Base-by-base conservation (phyloP, 345 rosid genomes). In the Eucalyptus caleyi region DNA sequence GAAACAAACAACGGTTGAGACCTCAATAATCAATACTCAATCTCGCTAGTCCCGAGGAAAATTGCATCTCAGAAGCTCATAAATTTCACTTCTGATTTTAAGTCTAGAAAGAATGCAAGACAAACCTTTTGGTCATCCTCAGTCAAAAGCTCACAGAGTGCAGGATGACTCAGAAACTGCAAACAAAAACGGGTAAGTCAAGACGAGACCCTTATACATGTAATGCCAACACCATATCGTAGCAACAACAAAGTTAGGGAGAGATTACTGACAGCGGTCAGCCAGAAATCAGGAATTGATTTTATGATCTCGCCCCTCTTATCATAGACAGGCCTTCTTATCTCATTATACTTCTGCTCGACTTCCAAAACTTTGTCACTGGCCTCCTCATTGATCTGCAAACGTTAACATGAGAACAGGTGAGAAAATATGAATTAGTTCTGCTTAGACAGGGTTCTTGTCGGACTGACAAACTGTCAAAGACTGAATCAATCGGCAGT, bases 101-200 rank as follows among this genome's bases (percentile, higher is more conserved):
- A 69, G 89, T 50, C 40, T 40, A 21, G 72, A 24, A 19, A n/a
- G 51, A 40, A 44, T 87, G 42, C 10, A 82, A 69, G 86, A 87
- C 87, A 60, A 92, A 97, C 99, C 98, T 97, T 95, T 87, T 97
- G 98, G 92, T 97, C 99, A 91, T 96, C 99, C 88, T 97, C 99
- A 18, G 91, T 94, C 94, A 97, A 91, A 77, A 97, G 97, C 27
- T 94, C 93, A 90, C 95, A 94, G 86, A 97, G 94, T 16, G 95
- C 98, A 89, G 98, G 99, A 90, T 97, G 99, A 90, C 98, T 96
- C 92, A 95, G 65, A 87, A 97, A 96, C 99, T 97, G 94, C 93
- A 95, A 86, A 49, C 56, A 30, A 14, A 81, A 53, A 27, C 30
- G 26, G 15, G 86, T 56, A 77, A 42, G 27, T 65, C 82, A 62